Evolutionary conservation across 1,139 yeast species (phyloP), one percentile per base, ranked within the genome.

Genomic region (Williopsis jadinii): DNA sequence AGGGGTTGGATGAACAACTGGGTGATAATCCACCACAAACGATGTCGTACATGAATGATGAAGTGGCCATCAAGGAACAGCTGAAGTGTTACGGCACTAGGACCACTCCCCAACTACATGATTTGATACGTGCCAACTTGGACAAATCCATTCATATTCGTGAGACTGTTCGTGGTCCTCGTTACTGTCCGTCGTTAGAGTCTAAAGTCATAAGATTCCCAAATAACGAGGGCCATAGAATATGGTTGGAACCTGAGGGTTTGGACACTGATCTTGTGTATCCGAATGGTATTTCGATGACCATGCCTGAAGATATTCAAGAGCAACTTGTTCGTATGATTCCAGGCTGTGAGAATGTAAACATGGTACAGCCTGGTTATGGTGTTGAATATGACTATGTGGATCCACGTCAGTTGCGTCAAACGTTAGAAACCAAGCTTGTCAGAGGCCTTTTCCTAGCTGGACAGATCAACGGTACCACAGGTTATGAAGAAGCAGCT

Each of bases 401-500:
- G 26, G 97, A 92, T 56, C 98, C 99, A 3, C 71, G 95, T 48
- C 97, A 90, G 55, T 69, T 94, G 42, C 71, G 73, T 41, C 73
- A 71, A 39, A 84, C 95, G 0, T 62, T 94, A 36, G 96, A 92
- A 58, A 87, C 97, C 0, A 88, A 86, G 55, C 63, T 77, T 6
- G 79, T 94, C 1, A 66, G 71, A 13, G 97, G 97, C 0, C 64
- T 94, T 35, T 94, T 67, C 56, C 68, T 94, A 41, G 99, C 98
- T 0, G 99, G 99, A 2, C 99, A 94, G 62, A 94, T 94, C 35
- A 94, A 94, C 58, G 99, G 99, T 35, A 94, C 99, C 1, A 94
- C 99, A 0, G 99, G 99, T 0, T 94, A 94, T 55, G 99, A 94
- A 64, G 99, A 94, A 60, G 99, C 99, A 0, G 96, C 97, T 2